Conservation (phyloP, 2,329 filamentous ascomycete genomes). For the Annulohypoxylon truncatum region DNA sequence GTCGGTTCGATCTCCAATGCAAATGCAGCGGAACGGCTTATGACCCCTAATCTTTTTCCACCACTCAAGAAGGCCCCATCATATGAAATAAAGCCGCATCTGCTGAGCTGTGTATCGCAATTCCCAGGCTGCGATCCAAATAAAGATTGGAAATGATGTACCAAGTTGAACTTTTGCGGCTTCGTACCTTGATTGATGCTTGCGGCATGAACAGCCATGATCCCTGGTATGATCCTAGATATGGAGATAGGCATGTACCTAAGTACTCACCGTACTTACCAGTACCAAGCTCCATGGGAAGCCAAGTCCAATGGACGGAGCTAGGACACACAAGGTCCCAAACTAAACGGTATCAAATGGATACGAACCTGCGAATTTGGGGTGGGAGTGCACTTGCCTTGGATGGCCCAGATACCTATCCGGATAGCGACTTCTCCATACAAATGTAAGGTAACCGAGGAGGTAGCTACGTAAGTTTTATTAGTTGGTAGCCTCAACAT, state of each 20-base stretch:
- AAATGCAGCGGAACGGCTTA: slow-evolving; percentile 21
- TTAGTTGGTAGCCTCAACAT: slow-evolving; percentile 14
- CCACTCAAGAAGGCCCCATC: slow-evolving; percentile 24
- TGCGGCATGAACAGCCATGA: slow-evolving; percentile 23
- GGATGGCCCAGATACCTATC: slow-evolving; percentile 18
- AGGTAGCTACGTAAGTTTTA: slow-evolving; percentile 19
- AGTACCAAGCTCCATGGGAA: neutral
- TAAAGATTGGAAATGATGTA: slow-evolving; percentile 15
- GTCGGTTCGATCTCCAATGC: slow-evolving; percentile 29
- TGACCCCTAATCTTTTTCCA: slow-evolving; percentile 26
- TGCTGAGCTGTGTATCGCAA: neutral
- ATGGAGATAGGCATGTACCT: slow-evolving; percentile 10
- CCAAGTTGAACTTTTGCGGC: slow-evolving; percentile 23
- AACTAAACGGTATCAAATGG: neutral
- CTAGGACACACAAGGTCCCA: slow-evolving; percentile 14
- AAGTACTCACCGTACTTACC: slow-evolving; percentile 6
- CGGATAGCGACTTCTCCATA: slow-evolving; percentile 31
- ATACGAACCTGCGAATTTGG: slow-evolving; percentile 20
- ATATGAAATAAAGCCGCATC: slow-evolving; percentile 8
- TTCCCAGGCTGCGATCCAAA: slow-evolving; percentile 11
- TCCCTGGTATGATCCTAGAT: slow-evolving; percentile 10
- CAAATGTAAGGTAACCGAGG: slow-evolving; percentile 14
- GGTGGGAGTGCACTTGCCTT: slow-evolving; percentile 9
- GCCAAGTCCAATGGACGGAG: slow-evolving; percentile 12
- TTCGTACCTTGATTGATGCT: slow-evolving; percentile 15